Evolutionary conservation across 257 asterid species (phyloP).

Genomic region (Eustoma russellianum): DNA sequence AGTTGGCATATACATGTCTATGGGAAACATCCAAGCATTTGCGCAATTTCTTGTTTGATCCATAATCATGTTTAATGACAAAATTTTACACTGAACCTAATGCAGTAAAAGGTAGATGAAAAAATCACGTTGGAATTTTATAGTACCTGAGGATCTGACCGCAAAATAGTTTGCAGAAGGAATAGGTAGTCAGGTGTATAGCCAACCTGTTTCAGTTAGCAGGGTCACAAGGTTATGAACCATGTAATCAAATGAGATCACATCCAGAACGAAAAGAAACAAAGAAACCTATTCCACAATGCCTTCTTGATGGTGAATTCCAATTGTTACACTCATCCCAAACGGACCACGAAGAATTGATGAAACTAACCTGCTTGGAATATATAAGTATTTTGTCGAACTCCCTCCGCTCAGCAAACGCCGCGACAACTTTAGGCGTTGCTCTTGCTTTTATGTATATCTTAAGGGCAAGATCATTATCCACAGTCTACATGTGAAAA

Average conservation of each 20-base stretch:
- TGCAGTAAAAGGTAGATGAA: too few species aligned
- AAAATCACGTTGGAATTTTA: not conserved
- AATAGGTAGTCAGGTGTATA: conserved; percentile 94
- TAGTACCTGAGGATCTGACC: conserved; percentile 96
- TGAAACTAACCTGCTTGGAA: conserved; percentile 78
- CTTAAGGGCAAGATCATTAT: conserved; percentile 95
- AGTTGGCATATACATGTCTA: too few species aligned
- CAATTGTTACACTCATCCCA: too few species aligned
- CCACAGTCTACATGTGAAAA: conserved; percentile 67
- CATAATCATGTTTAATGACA: too few species aligned
- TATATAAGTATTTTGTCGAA: conserved; percentile 94
- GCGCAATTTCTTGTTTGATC: too few species aligned
- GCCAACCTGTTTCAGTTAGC: conserved; percentile 68
- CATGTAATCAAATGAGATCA: not conserved
- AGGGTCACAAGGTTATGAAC: not conserved
- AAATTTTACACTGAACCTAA: too few species aligned
- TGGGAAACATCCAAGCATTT: too few species aligned
- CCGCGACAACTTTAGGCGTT: conserved; percentile 98
- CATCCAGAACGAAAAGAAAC: not conserved
- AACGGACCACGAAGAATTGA: not conserved
- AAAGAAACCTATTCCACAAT: not conserved
- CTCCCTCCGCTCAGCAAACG: conserved; percentile 98
- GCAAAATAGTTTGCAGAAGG: conserved; percentile 97
- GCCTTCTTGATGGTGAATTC: too few species aligned
- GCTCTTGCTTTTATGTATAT: conserved; percentile 98